Percentiles rank a stretch among this genome's conserved stretches.
phyloP scores from a whole-genome alignment of 495 filamentous ascomycete genomes.

The Trichoderma orchidacearum region DNA sequence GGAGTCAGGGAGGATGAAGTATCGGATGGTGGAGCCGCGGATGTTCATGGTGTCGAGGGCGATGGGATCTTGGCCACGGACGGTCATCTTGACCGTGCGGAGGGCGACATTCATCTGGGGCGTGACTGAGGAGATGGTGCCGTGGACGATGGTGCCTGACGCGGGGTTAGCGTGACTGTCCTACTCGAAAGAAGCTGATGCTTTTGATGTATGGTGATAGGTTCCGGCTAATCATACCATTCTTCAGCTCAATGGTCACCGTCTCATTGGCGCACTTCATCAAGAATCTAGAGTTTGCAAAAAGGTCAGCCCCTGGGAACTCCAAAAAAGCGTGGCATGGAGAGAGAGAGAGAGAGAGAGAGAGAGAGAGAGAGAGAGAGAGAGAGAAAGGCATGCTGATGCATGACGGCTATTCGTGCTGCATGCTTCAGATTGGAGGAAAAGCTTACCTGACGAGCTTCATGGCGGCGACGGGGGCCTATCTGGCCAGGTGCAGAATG shows the following conservation, averaged over 20 bases:
- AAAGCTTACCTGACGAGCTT: slow-evolving; percentile 89
- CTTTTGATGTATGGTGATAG: not conserved
- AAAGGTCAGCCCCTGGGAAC: slow-evolving; percentile 14
- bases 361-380: no score
- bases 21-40: slow-evolving; percentile 82
- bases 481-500: not conserved
- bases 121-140: slow-evolving; percentile 87
- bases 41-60: slow-evolving; percentile 92
- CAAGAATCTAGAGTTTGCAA: slow-evolving; percentile 55
- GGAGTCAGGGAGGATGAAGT: slow-evolving; percentile 88
- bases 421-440: not conserved
- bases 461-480: slow-evolving; percentile 43
- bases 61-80: slow-evolving; percentile 71
- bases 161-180: not conserved
- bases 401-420: not conserved
- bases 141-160: slow-evolving; percentile 81
- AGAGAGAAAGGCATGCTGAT: no score
- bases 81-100: slow-evolving; percentile 89
- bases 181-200: not conserved
- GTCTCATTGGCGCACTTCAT: slow-evolving; percentile 99
- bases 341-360: no score
- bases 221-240: slow-evolving; percentile 44
- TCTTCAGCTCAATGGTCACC: slow-evolving; percentile 94
- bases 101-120: slow-evolving; percentile 96
- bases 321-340: slow-evolving; percentile 14